Conservation (phyloP, 192 early-diverging fungal genomes). For the Podila minutissima region DNA sequence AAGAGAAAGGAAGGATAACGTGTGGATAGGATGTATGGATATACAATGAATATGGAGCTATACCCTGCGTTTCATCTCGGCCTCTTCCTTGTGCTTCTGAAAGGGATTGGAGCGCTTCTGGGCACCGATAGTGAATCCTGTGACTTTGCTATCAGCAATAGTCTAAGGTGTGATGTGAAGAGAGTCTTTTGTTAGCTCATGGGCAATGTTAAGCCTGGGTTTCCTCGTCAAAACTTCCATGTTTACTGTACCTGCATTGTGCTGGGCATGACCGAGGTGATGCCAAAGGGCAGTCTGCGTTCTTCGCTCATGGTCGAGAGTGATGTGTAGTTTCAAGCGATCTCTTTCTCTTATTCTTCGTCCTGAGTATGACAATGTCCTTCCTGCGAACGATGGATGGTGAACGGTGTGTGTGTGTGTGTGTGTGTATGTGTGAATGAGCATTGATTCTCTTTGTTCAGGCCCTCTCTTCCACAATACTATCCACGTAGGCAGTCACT, state of each 20-base stretch:
- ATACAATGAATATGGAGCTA: not conserved
- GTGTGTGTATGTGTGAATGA: not conserved
- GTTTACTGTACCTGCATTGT: conserved; percentile 32
- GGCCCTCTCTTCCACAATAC: not conserved
- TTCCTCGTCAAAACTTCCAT: not conserved
- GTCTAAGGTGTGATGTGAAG: conserved; percentile 41
- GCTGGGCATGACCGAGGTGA: conserved; percentile 51
- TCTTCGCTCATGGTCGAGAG: conserved; percentile 28
- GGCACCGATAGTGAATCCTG: conserved; percentile 73
- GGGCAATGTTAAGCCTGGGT: not conserved
- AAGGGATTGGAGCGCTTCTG: conserved; percentile 76
- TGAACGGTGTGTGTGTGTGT: not conserved
- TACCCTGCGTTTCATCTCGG: conserved; percentile 78
- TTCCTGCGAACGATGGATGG: not conserved
- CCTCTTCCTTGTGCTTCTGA: conserved; percentile 81
- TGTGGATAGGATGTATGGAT: not conserved
- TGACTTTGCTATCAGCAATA: conserved; percentile 69
- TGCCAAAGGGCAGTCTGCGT: conserved; percentile 47
- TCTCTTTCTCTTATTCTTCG: not conserved
- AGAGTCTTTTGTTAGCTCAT: conserved; percentile 2
- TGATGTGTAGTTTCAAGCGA: not conserved
- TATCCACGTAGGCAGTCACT: not conserved
- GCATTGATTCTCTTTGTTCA: not conserved
- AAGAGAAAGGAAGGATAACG: not conserved
- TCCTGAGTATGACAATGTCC: not conserved